Base-by-base conservation (phyloP, 2,329 filamentous ascomycete species). In the Diaporthe vaccinii region DNA sequence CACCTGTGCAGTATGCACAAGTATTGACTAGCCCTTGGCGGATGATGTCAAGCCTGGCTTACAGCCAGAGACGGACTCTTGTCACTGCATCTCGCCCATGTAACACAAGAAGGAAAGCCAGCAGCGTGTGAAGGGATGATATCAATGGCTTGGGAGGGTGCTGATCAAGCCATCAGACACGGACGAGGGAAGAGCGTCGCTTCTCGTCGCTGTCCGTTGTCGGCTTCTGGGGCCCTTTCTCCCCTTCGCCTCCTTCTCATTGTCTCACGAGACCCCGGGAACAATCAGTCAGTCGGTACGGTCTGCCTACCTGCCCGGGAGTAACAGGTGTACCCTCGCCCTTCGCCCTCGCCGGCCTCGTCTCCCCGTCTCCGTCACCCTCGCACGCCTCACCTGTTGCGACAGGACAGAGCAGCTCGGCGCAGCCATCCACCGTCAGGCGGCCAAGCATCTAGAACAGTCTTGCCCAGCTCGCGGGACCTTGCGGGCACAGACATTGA, bases 391-490 rank as follows among this genome's bases (percentile, higher is more conserved):
- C 57, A 59, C 20, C 36, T 34, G 46, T 51, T 28, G 31, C 57
- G n/a, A 34, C 68, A 58, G 49, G n/a, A 41, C 34, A 34, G 34
- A 34, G 34, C 34, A 55, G 34, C 41, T 39, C 41, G 57, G 49
- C 57, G 39, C 31, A 20, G 39, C 59, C 59, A 44, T 20, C 25
- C 34, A 28, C 34, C 41, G 22, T 53, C 55, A 28, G 41, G 15
- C 5, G 46, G n/a, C 44, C 58, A 55, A 65, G 46, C 72, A 61
- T 74, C 72, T 74, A 74, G 72, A 74, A 74, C 72, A 51, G 25
- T 70, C 72, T 59, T 31, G 39, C 70, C 58, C 57, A 22, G n/a
- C 4, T 74, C 15, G 61, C 55, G 53, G 72, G 61, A 36, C 36
- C 28, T 17, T 17, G 49, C 49, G n/a, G 61, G 61, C 53, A 68